Percentiles rank a stretch among this genome's conserved stretches.
Evolutionary conservation across 2,329 filamentous ascomycete genomes (phyloP).

Genomic region (Xylaria sp.): DNA sequence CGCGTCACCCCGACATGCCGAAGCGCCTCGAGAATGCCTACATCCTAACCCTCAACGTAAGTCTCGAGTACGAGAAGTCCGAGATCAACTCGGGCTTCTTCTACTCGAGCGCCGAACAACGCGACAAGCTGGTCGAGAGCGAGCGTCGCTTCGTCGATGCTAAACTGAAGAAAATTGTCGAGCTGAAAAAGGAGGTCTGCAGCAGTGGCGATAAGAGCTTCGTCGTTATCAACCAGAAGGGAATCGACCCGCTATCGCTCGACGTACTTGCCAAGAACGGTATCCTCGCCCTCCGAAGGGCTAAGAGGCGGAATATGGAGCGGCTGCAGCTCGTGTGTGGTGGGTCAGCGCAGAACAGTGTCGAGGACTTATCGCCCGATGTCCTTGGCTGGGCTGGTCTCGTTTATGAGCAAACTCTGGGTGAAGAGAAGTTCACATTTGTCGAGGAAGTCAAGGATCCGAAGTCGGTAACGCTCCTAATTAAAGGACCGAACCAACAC

Average conservation of each 20-base stretch:
- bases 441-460: conserved; percentile 98
- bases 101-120: conserved; percentile 96
- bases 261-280: conserved; percentile 98
- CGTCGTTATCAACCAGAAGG: conserved; percentile 99
- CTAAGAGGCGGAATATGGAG: conserved; percentile 99
- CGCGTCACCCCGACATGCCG: conserved; percentile 97
- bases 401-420: conserved; percentile 96
- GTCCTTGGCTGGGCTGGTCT: conserved; percentile 94
- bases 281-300: conserved; percentile 91
- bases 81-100: conserved; percentile 99
- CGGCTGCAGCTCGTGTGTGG: conserved; percentile 94
- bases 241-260: conserved; percentile 94
- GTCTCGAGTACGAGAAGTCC: conserved; percentile 97
- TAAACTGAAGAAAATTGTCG: conserved; percentile 96
- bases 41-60: conserved; percentile 95
- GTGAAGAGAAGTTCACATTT: conserved; percentile 99
- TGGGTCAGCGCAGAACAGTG: conserved; percentile 91
- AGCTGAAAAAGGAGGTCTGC: conserved; percentile 97
- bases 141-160: conserved; percentile 95
- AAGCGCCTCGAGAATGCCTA: conserved; percentile 95
- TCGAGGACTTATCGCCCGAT: conserved; percentile 89
- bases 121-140: conserved; percentile 97
- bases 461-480: conserved; percentile 96
- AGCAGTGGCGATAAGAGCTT: conserved; percentile 90
- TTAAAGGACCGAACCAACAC: conserved; percentile 97